Percentiles rank a stretch among this genome's conserved stretches.
Evolutionary conservation across 2,329 filamentous ascomycete genomes (phyloP).

Genomic region (Arthrobotrys iridis): DNA sequence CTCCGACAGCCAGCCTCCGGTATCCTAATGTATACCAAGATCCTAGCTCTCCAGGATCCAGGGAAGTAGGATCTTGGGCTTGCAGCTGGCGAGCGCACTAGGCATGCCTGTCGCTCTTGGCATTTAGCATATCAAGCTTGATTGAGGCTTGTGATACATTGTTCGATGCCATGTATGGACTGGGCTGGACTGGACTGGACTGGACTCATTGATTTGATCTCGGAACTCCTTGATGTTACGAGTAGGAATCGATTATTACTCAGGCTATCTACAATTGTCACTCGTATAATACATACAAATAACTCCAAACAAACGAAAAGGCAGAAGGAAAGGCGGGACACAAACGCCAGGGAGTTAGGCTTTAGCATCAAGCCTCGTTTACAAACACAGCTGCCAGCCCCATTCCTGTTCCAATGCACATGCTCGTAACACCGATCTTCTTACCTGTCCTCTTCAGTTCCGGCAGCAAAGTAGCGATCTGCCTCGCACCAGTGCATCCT

Average conservation of each 20-base stretch:
- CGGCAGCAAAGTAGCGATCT: slow-evolving; percentile 90
- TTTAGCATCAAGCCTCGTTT: slow-evolving; percentile 78
- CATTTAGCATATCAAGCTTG: not conserved
- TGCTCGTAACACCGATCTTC: slow-evolving; percentile 89
- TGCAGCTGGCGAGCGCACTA: slow-evolving; percentile 11
- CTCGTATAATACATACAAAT: not conserved
- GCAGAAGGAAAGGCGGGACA: too few species aligned
- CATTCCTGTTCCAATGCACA: slow-evolving; percentile 98
- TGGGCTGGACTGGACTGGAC: too few species aligned
- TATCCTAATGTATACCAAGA: not conserved
- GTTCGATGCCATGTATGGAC: too few species aligned
- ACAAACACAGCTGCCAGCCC: slow-evolving; percentile 98
- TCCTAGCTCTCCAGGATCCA: not conserved
- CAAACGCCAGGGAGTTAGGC: too few species aligned
- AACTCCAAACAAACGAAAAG: not conserved
- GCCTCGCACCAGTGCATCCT: slow-evolving; percentile 91
- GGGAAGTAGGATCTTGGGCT: slow-evolving; percentile 12
- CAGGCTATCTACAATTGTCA: not conserved
- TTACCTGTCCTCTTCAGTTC: slow-evolving; percentile 85
- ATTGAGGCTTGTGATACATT: not conserved
- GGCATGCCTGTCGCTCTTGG: slow-evolving; percentile 6
- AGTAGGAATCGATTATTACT: not conserved
- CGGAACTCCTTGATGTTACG: too few species aligned
- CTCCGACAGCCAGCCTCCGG: slow-evolving; percentile 2
- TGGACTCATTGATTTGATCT: too few species aligned